These are phyloP conservation scores for Rhodofomes roseus DNA, from an alignment of 1,284 basidiomycete species.

Conservation along the genomic window DNA sequence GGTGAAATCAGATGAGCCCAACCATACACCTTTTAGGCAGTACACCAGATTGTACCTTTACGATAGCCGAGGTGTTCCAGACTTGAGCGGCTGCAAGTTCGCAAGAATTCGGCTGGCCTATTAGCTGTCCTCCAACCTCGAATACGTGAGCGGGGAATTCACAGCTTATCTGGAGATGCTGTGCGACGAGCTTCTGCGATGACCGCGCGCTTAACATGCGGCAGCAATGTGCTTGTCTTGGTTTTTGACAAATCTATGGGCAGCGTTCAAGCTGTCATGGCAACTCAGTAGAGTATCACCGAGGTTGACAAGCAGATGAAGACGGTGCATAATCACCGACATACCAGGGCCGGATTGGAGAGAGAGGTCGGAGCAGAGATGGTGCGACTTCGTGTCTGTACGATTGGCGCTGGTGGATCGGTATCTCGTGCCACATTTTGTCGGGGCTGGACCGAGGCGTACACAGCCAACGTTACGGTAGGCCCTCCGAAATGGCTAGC, in stretches of 20 bases:
- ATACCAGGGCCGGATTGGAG: neutral
- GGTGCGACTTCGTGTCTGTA: neutral
- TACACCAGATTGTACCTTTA: neutral
- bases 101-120: neutral
- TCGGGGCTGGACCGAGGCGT: neutral
- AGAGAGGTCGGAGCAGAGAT: neutral
- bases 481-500: neutral
- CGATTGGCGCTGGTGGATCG: neutral
- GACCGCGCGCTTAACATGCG: neutral
- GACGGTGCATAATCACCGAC: neutral
- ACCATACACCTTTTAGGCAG: neutral
- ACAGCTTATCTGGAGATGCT: constrained; percentile 1
- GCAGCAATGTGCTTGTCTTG: neutral
- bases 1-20: neutral
- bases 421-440: neutral
- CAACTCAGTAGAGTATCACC: neutral
- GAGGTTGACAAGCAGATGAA: neutral
- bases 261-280: neutral
- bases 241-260: neutral
- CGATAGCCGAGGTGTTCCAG: neutral
- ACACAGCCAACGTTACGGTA: neutral
- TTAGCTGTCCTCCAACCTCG: neutral
- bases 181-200: neutral
- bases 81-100: neutral
- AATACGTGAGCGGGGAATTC: neutral